These are phyloP conservation scores for Chionographis japonica DNA, from an alignment of 106 monocot genomes.

Conservation along the genomic window DNA sequence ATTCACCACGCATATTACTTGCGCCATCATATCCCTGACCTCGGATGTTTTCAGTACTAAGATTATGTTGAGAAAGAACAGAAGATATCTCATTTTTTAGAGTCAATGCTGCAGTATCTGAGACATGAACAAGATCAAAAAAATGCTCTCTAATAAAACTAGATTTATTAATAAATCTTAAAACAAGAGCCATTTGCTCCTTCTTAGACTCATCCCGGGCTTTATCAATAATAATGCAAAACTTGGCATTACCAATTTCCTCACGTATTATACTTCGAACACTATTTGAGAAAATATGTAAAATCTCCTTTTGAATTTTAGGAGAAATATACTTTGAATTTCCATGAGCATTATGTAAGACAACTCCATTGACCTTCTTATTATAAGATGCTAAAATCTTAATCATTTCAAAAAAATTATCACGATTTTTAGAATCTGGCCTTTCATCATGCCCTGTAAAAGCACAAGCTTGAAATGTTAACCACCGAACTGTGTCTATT, in stretches of 20 bases:
- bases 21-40: neutral
- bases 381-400: neutral
- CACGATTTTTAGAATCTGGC: neutral
- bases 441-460: neutral
- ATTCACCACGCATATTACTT: conserved; percentile 3
- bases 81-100: neutral
- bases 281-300: neutral
- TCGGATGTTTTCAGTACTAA: neutral
- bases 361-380: neutral
- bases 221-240: neutral
- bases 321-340: neutral
- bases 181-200: neutral
- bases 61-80: neutral
- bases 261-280: neutral
- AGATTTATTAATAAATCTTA: neutral
- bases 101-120: neutral
- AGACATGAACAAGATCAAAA: neutral
- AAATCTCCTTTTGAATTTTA: neutral
- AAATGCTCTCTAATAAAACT: neutral
- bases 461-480: neutral
- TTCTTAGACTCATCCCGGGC: neutral
- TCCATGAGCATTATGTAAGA: no score
- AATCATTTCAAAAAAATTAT: neutral
- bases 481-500: neutral
- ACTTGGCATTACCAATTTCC: neutral